Evolutionary conservation across 2,329 filamentous ascomycete genomes (phyloP).

Genomic region (Tolypocladium ophioglossoides): DNA sequence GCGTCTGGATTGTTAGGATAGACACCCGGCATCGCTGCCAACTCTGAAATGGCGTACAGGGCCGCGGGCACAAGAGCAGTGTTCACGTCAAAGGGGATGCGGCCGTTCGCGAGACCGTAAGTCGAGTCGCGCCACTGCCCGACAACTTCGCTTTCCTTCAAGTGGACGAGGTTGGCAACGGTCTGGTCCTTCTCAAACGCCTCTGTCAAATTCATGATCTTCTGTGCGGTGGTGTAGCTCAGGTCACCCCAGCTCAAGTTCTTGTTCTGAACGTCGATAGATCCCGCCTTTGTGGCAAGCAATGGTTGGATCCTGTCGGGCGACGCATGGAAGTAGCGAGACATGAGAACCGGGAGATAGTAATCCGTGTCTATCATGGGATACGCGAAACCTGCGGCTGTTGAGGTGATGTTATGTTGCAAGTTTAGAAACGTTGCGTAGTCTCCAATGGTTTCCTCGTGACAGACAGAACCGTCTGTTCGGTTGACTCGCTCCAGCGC

Average conservation of each 20-base stretch:
- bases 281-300: constrained; percentile 20
- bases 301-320: constrained; percentile 1
- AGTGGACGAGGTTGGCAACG: constrained; percentile 43
- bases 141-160: constrained; percentile 41
- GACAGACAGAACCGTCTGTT: constrained; percentile 49
- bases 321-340: constrained; percentile 40
- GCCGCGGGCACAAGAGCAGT: constrained; percentile 51
- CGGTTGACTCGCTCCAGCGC: constrained; percentile 51
- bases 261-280: constrained; percentile 36
- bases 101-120: constrained; percentile 48
- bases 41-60: constrained; percentile 43
- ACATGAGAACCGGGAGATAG: constrained; percentile 46
- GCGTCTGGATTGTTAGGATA: constrained; percentile 31
- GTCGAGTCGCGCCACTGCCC: constrained; percentile 55
- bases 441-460: constrained; percentile 56
- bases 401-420: constrained; percentile 40
- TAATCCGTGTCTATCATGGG: constrained; percentile 56
- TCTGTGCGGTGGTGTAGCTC: constrained; percentile 40
- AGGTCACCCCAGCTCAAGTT: constrained; percentile 43
- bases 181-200: constrained; percentile 43
- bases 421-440: constrained; percentile 51
- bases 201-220: constrained; percentile 44
- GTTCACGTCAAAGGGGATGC: constrained; percentile 57
- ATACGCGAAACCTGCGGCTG: constrained; percentile 44
- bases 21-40: constrained; percentile 35